Conservation (phyloP, 1,284 basidiomycete genomes). For the Marasmius tenuissimus region DNA sequence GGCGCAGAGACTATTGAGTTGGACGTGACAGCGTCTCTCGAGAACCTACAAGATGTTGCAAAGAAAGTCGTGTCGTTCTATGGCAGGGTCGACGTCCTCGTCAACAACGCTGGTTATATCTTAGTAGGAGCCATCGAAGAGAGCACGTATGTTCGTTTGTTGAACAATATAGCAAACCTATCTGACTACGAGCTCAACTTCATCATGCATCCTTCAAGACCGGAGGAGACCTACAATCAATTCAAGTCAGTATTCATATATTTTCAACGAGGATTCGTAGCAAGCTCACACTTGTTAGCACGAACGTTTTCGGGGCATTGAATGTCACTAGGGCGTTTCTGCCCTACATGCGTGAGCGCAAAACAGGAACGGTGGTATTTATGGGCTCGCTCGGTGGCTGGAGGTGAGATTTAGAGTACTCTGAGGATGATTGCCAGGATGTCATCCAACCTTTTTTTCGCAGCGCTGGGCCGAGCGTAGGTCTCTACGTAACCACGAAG, state of each 20-base stretch:
- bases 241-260: conserved; percentile 26
- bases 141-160: conserved; percentile 20
- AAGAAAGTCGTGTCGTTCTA: conserved; percentile 29
- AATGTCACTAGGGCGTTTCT: conserved; percentile 39
- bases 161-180: neutral
- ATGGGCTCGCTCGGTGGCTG: conserved; percentile 34
- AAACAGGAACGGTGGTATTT: conserved; percentile 33
- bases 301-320: conserved; percentile 37
- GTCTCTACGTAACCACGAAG: conserved; percentile 5
- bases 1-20: conserved; percentile 36
- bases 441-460: neutral
- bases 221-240: conserved; percentile 28
- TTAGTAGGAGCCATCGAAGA: conserved; percentile 28
- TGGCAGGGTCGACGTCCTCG: conserved; percentile 34
- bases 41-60: conserved; percentile 24
- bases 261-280: too few relatives aligned
- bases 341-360: conserved; percentile 34
- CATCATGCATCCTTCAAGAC: conserved; percentile 11
- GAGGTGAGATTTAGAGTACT: conserved; percentile 17
- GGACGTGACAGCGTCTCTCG: conserved; percentile 32
- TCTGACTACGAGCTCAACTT: neutral
- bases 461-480: neutral
- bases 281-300: conserved; percentile 16
- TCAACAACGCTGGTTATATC: conserved; percentile 35
- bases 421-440: neutral